Evolutionary conservation across 1,284 basidiomycete genomes (phyloP).

Genomic region (Puccinia hordei): DNA sequence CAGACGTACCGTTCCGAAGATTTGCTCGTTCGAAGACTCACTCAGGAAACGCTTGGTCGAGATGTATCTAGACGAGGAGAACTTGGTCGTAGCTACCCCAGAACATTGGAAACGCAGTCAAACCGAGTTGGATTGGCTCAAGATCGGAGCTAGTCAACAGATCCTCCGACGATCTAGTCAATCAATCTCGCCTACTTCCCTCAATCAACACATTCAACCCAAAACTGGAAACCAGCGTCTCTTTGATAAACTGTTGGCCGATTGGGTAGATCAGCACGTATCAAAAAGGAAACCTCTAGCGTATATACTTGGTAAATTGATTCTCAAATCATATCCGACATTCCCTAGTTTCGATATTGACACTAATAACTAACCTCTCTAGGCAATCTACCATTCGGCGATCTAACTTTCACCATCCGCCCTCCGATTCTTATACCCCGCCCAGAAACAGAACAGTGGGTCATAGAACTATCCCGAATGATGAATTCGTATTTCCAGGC

Average conservation of each 20-base stretch:
- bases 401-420: conserved; percentile 70
- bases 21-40: not conserved
- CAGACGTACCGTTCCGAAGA: no score
- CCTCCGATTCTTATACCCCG: conserved; percentile 84
- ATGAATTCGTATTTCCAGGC: conserved; percentile 42
- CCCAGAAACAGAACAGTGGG: conserved; percentile 85
- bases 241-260: conserved; percentile 13
- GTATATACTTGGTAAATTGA: conserved; percentile 47
- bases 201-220: conserved; percentile 20
- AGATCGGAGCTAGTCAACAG: not conserved
- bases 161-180: not conserved
- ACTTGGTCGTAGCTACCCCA: not conserved
- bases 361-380: not conserved
- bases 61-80: conserved; percentile 41
- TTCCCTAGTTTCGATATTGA: no score
- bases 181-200: not conserved
- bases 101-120: conserved; percentile 32
- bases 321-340: no score
- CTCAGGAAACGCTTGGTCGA: conserved; percentile 23
- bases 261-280: conserved; percentile 33
- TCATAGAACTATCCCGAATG: conserved; percentile 53
- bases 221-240: not conserved
- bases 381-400: conserved; percentile 87
- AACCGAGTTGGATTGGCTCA: conserved; percentile 38
- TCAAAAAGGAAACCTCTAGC: conserved; percentile 37